Evolutionary conservation across 2,329 filamentous ascomycete species (phyloP).

Genomic region (Arthroderma uncinatum): DNA sequence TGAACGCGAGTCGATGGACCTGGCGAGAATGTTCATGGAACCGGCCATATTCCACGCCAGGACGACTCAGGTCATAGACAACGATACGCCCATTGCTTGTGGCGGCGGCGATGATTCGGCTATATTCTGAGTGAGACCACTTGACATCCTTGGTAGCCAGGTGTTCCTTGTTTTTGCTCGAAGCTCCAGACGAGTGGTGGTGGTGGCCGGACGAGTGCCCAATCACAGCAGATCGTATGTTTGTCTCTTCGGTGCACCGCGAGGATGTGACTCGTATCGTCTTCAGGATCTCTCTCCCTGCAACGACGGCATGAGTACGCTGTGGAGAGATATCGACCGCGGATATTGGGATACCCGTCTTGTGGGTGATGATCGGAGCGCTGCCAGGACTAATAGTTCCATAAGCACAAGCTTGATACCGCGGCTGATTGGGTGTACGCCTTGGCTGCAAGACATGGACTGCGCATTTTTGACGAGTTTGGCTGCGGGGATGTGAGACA

Average conservation of each 20-base stretch:
- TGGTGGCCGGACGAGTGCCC: conserved; percentile 45
- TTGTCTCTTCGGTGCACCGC: conserved; percentile 50
- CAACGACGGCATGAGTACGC: conserved; percentile 52
- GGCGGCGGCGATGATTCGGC: conserved; percentile 51
- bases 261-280: conserved; percentile 49
- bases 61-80: conserved; percentile 52
- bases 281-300: conserved; percentile 55
- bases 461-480: not conserved
- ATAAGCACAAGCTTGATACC: not conserved
- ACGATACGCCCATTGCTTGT: conserved; percentile 55
- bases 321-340: conserved; percentile 54
- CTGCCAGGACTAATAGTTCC: conserved; percentile 32
- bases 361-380: conserved; percentile 48
- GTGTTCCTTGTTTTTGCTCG: conserved; percentile 45
- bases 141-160: conserved; percentile 55
- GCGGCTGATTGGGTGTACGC: not conserved
- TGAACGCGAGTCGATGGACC: conserved; percentile 55
- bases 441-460: no score
- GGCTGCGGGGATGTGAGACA: not conserved
- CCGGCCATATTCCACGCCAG: conserved; percentile 49
- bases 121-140: conserved; percentile 53
- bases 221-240: conserved; percentile 50
- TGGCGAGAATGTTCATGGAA: conserved; percentile 55
- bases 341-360: conserved; percentile 53
- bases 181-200: conserved; percentile 36